Percentiles rank a stretch among this genome's conserved stretches.
Conservation (phyloP, 176 grass and related monocot species). For the Oryza brachyantha region DNA sequence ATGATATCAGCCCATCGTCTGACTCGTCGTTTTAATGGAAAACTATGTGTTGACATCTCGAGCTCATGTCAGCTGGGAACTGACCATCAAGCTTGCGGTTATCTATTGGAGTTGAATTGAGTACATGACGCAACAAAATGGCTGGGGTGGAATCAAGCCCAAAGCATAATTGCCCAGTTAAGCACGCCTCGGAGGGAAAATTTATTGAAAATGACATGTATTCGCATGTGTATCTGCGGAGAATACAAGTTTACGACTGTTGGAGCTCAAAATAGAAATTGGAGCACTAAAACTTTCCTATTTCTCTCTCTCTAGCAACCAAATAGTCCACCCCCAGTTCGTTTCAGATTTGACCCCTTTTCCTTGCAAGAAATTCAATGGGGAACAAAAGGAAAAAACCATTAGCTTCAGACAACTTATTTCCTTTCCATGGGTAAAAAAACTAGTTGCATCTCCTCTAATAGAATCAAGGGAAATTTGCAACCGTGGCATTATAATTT, state of each 20-base stretch:
- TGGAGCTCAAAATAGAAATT: neutral
- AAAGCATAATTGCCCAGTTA: neutral
- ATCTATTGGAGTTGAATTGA: too few species aligned
- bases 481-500: too few species aligned
- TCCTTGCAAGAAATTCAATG: conserved; percentile 31
- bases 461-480: too few species aligned
- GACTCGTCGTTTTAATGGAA: too few species aligned
- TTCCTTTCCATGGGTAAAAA: neutral
- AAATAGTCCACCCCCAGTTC: neutral
- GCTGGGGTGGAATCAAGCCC: too few species aligned
- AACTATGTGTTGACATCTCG: too few species aligned
- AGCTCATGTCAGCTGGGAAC: too few species aligned
- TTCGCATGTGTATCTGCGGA: neutral
- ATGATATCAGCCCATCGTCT: neutral
- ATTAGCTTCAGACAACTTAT: neutral
- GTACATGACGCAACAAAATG: too few species aligned
- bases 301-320: neutral
- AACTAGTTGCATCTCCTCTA: conserved; percentile 6
- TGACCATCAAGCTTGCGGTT: too few species aligned
- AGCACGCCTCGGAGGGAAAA: neutral
- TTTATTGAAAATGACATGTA: neutral
- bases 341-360: conserved; percentile 27
- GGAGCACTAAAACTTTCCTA: neutral
- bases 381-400: conserved; percentile 18
- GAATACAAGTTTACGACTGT: conserved; percentile 26